These are phyloP conservation scores for Populus euphratica DNA, from an alignment of 345 rosid species.

Conservation along the genomic window DNA sequence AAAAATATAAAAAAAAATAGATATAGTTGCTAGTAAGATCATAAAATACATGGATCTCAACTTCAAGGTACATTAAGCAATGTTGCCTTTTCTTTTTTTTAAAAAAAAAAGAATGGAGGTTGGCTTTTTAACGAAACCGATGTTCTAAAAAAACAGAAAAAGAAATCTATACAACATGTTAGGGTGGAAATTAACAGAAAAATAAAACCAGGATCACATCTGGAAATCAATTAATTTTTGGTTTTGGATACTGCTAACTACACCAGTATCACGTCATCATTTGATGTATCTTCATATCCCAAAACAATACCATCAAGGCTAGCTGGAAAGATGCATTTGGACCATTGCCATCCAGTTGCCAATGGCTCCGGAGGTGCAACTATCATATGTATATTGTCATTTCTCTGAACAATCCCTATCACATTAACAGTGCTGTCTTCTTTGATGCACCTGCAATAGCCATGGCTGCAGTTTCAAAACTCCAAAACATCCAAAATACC, in stretches of 20 bases:
- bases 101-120: background rate
- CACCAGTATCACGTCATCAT: conserved; percentile 84
- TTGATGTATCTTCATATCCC: conserved; percentile 86
- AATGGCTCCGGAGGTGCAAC: conserved; percentile 74
- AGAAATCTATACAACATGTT: background rate
- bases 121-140: background rate
- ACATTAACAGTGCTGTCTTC: conserved; percentile 96
- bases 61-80: background rate
- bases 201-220: background rate
- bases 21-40: background rate
- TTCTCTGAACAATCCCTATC: conserved; percentile 90
- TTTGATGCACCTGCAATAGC: conserved; percentile 64
- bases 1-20: too few species aligned
- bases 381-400: conserved; percentile 82
- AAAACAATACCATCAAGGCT: conserved; percentile 80
- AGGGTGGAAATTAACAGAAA: background rate
- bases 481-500: background rate
- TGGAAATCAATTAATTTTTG: background rate
- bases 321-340: conserved; percentile 68
- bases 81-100: too few species aligned
- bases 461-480: background rate
- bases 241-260: conserved; percentile 23
- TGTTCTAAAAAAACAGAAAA: background rate
- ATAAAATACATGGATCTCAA: background rate
- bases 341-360: conserved; percentile 84